These are phyloP conservation scores for Morella rubra DNA, from an alignment of 306 rosid genomes.

Conservation along the genomic window DNA sequence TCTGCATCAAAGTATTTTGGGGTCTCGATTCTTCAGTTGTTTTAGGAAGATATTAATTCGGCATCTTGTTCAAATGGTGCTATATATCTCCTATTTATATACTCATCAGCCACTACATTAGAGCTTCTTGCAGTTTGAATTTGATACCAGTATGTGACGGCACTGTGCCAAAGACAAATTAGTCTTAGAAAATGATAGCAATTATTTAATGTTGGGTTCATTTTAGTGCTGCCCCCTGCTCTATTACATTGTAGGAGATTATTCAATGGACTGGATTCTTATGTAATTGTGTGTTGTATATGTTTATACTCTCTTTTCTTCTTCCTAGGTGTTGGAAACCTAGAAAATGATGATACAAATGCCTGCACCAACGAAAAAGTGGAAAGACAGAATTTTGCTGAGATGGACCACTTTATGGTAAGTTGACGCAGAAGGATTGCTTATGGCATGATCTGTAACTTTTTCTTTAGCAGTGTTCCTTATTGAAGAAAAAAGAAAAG, in stretches of 20 bases:
- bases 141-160: no score
- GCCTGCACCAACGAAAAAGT: conserved; percentile 3
- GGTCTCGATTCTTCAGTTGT: neutral
- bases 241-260: no score
- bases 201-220: no score
- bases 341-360: conserved; percentile 14
- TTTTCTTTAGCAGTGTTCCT: neutral
- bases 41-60: conserved; percentile 4
- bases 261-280: no score
- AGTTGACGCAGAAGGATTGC: conserved; percentile 23
- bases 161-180: no score
- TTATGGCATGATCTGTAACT: neutral
- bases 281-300: no score
- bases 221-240: no score
- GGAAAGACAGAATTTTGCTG: conserved; percentile 14
- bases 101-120: neutral
- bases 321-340: conserved; percentile 32
- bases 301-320: neutral
- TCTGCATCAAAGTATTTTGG: neutral
- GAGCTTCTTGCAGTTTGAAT: neutral
- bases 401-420: conserved; percentile 32
- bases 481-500: neutral
- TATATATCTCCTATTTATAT: neutral
- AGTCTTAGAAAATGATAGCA: neutral
- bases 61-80: neutral